These are phyloP conservation scores for Solanum etuberosum DNA, from an alignment of 257 asterid species.

Conservation along the genomic window DNA sequence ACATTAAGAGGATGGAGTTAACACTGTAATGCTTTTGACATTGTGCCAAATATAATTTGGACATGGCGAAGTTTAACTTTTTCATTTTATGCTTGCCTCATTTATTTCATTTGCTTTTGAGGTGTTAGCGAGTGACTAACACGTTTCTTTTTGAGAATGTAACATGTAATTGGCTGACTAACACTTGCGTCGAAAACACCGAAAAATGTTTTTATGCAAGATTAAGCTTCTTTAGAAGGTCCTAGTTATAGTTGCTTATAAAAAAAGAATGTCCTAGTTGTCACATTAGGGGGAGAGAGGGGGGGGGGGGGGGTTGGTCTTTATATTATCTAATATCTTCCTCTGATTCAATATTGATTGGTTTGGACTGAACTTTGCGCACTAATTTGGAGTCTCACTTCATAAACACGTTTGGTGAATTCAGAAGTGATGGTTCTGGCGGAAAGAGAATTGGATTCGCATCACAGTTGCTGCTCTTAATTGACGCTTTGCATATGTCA, in stretches of 20 bases:
- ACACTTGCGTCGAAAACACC: neutral
- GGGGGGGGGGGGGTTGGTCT: too few relatives aligned
- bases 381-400: neutral
- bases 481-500: slow-evolving; percentile 60
- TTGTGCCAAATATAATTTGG: neutral
- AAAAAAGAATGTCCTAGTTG: neutral
- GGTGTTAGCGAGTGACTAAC: neutral
- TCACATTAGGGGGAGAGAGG: neutral
- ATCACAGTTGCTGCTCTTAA: slow-evolving; percentile 63
- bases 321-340: neutral
- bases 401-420: slow-evolving; percentile 15
- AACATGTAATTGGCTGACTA: neutral
- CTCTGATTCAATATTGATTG: neutral
- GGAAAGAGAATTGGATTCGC: slow-evolving; percentile 66
- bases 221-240: neutral
- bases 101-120: neutral
- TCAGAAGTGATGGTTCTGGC: slow-evolving; percentile 36
- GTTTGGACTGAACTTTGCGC: neutral
- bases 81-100: neutral
- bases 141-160: neutral
- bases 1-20: neutral
- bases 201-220: neutral
- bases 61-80: neutral
- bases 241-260: neutral
- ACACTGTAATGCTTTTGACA: neutral